A percentile compares a stretch with the other conserved stretches of the same genome.
Evolutionary conservation across 2,329 filamentous ascomycete genomes (phyloP).

Genomic region (Ophiocordyceps camponoti-saundersi): DNA sequence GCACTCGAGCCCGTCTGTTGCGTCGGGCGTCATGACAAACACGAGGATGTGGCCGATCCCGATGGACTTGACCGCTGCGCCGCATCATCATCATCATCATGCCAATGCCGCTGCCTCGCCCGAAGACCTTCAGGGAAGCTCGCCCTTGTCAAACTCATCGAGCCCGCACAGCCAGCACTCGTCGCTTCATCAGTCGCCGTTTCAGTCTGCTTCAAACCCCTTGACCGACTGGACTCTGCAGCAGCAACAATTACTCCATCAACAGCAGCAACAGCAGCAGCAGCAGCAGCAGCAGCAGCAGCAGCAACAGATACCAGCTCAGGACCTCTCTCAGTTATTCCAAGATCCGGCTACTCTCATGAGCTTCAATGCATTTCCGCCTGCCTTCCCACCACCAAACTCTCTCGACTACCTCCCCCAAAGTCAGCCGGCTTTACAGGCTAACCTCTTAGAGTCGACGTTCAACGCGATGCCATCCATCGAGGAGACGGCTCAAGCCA

Average conservation of each 20-base stretch:
- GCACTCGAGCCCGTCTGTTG: constrained; percentile 15
- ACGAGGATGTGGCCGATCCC: constrained; percentile 30
- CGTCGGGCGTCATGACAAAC: constrained; percentile 18
- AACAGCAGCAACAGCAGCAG: constrained; percentile 24
- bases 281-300: constrained; percentile 23
- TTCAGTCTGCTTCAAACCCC: constrained; percentile 30
- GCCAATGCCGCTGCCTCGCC: constrained; percentile 31
- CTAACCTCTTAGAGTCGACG: constrained; percentile 44
- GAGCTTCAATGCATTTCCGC: constrained; percentile 33
- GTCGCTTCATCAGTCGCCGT: constrained; percentile 35
- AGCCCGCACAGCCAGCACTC: constrained; percentile 35
- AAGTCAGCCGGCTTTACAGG: constrained; percentile 45
- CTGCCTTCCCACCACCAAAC: constrained; percentile 36
- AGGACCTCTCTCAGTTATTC: constrained; percentile 34
- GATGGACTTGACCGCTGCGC: constrained; percentile 31
- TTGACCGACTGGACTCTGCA: constrained; percentile 47
- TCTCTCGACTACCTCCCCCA: constrained; percentile 44
- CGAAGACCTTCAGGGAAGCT: constrained; percentile 29
- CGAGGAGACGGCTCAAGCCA: constrained; percentile 34
- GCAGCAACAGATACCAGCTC: constrained; percentile 16
- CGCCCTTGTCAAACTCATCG: constrained; percentile 30
- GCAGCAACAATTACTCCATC: constrained; percentile 24
- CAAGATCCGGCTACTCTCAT: constrained; percentile 40
- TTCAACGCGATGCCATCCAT: constrained; percentile 42
- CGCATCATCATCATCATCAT: constrained; percentile 17